A percentile compares a stretch with the other conserved stretches of the same genome.
phyloP scores from a whole-genome alignment of 768 basidiomycete genomes.

The Rickenella mellea region DNA sequence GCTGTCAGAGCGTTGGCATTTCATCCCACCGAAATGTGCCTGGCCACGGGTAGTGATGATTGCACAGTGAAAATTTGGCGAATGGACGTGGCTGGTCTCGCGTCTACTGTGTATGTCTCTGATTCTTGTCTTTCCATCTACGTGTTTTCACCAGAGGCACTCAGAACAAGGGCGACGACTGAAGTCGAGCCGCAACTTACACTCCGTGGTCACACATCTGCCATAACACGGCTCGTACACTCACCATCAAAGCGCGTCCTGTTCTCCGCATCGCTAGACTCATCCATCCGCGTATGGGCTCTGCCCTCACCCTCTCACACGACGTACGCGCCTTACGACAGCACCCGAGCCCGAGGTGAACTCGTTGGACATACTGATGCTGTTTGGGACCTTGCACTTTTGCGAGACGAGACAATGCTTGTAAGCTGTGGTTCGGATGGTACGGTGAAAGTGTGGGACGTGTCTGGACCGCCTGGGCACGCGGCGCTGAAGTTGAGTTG shows the following conservation, averaged over 20 bases:
- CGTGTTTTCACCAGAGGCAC: constrained; percentile 9
- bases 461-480: constrained; percentile 54
- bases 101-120: constrained; percentile 64
- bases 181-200: constrained; percentile 93
- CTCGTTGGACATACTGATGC: constrained; percentile 92
- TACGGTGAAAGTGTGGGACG: constrained; percentile 88
- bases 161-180: constrained; percentile 59
- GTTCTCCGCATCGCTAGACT: constrained; percentile 90
- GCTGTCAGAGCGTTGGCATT: constrained; percentile 86
- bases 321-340: constrained; percentile 88
- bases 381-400: constrained; percentile 89
- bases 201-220: constrained; percentile 85
- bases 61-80: constrained; percentile 95
- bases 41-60: constrained; percentile 94
- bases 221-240: constrained; percentile 80
- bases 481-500: constrained; percentile 67
- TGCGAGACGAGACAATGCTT: constrained; percentile 73
- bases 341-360: constrained; percentile 63
- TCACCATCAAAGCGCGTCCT: constrained; percentile 67
- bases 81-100: constrained; percentile 65
- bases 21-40: constrained; percentile 73
- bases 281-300: constrained; percentile 87
- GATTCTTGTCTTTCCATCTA: constrained; percentile 9
- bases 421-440: constrained; percentile 92
- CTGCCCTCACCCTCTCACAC: constrained; percentile 69